Base-by-base conservation (phyloP, 768 basidiomycete genomes). In the Ephemerocybe angulata region DNA sequence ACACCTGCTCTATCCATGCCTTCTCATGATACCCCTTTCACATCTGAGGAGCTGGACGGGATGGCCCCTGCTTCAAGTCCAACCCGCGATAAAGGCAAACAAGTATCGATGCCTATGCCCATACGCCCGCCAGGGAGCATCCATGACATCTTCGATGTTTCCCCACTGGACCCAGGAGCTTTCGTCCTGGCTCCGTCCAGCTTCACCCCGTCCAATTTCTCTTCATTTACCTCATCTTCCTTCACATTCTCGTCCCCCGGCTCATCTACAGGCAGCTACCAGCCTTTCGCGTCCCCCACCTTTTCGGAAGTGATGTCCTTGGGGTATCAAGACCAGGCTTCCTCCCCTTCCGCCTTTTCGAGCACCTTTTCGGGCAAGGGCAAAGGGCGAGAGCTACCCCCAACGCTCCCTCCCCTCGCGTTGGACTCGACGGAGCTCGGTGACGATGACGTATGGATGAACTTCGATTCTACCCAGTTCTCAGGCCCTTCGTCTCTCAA, bases 361-460 rank as follows among this genome's bases (percentile, higher is more conserved):
- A 21, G 46, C 15, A 28, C n/a, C 24, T 6, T 47, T 30, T n/a
- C 53, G 7, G 63, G 69, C 54, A 80, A 81, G 64, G 80, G 78
- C 27, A 90, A 86, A 71, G 83, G 77, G 62, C 87, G 80, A 69
- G 84, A 75, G 72, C 75, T 64, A 55, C 80, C 85, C 43, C 84
- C 87, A 55, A 74, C 75, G 65, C 76, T 88, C 57, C 86, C 88
- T 56, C 86, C 87, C 58, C 73, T 88, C 55, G 71, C 77, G 29
- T 84, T 90, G 62, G 74, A 81, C 49, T 73, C 81, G 28, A 72
- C 85, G 33, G 74, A 76, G 53, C 73, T 87, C 58, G 71, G 68
- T 50, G 80, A 76, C 61, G 66, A 62, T 25, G 64, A 74, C 48
- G 65, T 72, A 57, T 75, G 75, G 70, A 68, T 74, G 29, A 70